Evolutionary conservation across 768 basidiomycete species (phyloP), one percentile per base, ranked within the genome.

Genomic region (Tylopilus cervinicoccineus): DNA sequence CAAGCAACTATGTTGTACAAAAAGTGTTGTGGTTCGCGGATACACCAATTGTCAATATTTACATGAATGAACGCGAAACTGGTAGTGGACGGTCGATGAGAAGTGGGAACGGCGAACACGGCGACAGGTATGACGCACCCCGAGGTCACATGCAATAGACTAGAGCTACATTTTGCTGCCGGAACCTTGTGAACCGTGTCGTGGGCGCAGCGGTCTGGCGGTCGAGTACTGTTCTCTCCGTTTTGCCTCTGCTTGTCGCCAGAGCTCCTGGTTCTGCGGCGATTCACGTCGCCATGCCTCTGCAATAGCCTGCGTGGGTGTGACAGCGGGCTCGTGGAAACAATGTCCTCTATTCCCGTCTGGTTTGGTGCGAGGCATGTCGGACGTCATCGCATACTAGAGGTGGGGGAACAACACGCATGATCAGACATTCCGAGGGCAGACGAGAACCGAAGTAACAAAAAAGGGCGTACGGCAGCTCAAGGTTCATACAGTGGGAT

Each of bases 221-320:
- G 67, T 54, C 20, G 54, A 61, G 60, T 79, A 86, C 43, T 74
- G 71, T 57, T 72, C 65, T 60, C 56, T 73, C 40, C 68, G 64
- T 53, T 73, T 76, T 46, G 76, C 72, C 51, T 77, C 76, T 47
- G 75, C 76, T 44, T 78, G 74, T 48, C 73, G 69, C 86, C 85
- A 88, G 53, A 66, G 71, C 45, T 78, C 75, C 62, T 83, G 76
- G 54, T 68, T 79, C 64, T 84, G 78, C 13, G 63, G 50, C n/a
- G 80, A 76, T 65, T 84, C 81, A 40, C 71, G 68, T 60, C 74
- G 77, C 86, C 86, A 87, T 45, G 80, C 81, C 34, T 81, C 78
- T 29, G 80, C 82, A 62, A 88, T 86, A 24, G 78, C 75, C 53
- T 81, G 78, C 5, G 79, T 78, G 31, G 80, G 79, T 11, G 81